Evolutionary conservation across 2,329 filamentous ascomycete species (phyloP).

Genomic region (Aspergillus sp.): DNA sequence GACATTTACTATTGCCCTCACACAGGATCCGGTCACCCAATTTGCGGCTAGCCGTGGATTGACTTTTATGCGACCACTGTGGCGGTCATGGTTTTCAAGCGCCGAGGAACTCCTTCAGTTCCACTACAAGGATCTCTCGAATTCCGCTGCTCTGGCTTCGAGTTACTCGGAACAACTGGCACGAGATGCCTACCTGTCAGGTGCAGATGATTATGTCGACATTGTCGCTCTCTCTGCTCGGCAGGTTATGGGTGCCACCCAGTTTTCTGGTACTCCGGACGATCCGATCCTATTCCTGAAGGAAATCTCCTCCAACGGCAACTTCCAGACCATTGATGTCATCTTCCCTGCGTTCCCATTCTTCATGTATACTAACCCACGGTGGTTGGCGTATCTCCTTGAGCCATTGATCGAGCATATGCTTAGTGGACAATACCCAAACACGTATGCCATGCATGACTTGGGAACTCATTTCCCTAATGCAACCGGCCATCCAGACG

Average conservation of each 20-base stretch:
- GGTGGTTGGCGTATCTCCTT: constrained; percentile 73
- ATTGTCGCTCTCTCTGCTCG: constrained; percentile 73
- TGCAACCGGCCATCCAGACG: constrained; percentile 50
- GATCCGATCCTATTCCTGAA: constrained; percentile 74
- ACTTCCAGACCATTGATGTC: constrained; percentile 80
- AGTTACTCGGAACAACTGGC: constrained; percentile 70
- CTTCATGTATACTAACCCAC: constrained; percentile 78
- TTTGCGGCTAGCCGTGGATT: constrained; percentile 72
- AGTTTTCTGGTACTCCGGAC: constrained; percentile 67
- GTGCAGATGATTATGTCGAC: constrained; percentile 69
- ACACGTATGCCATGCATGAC: constrained; percentile 54
- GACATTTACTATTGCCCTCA: constrained; percentile 70
- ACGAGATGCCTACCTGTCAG: constrained; percentile 67
- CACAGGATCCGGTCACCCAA: constrained; percentile 74
- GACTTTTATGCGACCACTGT: constrained; percentile 73
- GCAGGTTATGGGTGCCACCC: constrained; percentile 74
- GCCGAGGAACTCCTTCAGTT: constrained; percentile 63
- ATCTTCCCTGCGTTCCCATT: constrained; percentile 85
- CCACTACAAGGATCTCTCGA: constrained; percentile 70
- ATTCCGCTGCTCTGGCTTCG: constrained; percentile 59
- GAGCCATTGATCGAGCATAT: constrained; percentile 79
- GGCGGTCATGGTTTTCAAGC: constrained; percentile 68
- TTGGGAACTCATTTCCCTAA: constrained; percentile 51
- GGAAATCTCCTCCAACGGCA: constrained; percentile 80
- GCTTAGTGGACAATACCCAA: constrained; percentile 77